Percentiles rank a stretch among this genome's conserved stretches.
Evolutionary conservation across 2,329 filamentous ascomycete species (phyloP).

Genomic region (Didymella arachidicola): DNA sequence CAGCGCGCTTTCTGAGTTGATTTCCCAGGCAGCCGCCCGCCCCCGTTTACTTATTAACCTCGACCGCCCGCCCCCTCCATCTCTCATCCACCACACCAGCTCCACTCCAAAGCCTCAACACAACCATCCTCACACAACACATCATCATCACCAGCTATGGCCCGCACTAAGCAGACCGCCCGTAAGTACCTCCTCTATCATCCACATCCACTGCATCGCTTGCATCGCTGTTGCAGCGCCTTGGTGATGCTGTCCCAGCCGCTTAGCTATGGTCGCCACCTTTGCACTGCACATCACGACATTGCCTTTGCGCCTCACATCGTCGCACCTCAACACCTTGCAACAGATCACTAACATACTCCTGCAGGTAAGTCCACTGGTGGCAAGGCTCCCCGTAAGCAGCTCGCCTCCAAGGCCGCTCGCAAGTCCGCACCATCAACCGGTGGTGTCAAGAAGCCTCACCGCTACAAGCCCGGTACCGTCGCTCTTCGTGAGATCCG

Average conservation of each 20-base stretch:
- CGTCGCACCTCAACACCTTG: slow-evolving; percentile 13
- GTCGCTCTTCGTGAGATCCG: slow-evolving; percentile 90
- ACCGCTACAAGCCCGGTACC: slow-evolving; percentile 68
- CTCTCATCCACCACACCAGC: slow-evolving; percentile 49
- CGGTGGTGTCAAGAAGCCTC: slow-evolving; percentile 70
- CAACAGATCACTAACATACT: slow-evolving; percentile 39
- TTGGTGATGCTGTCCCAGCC: slow-evolving; percentile 26
- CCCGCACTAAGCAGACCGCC: slow-evolving; percentile 64
- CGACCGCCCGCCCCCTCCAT: slow-evolving; percentile 46
- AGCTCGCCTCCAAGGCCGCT: slow-evolving; percentile 98
- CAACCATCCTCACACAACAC: slow-evolving; percentile 13
- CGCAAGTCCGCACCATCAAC: slow-evolving; percentile 98
- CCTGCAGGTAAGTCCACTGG: slow-evolving; percentile 73
- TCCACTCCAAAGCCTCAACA: slow-evolving; percentile 33
- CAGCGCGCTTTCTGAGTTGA: slow-evolving; percentile 38
- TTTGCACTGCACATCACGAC: slow-evolving; percentile 27
- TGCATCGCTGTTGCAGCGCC: slow-evolving; percentile 32
- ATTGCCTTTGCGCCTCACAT: slow-evolving; percentile 12
- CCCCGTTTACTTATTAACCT: slow-evolving; percentile 50
- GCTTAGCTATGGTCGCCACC: slow-evolving; percentile 22
- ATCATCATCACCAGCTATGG: slow-evolving; percentile 51
- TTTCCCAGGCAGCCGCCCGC: slow-evolving; percentile 49
- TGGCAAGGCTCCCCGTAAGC: slow-evolving; percentile 84
- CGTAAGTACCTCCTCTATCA: slow-evolving; percentile 54
- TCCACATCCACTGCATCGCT: slow-evolving; percentile 21